Base-by-base conservation (phyloP, 495 filamentous ascomycete genomes). In the Oleoguttula mirabilis region DNA sequence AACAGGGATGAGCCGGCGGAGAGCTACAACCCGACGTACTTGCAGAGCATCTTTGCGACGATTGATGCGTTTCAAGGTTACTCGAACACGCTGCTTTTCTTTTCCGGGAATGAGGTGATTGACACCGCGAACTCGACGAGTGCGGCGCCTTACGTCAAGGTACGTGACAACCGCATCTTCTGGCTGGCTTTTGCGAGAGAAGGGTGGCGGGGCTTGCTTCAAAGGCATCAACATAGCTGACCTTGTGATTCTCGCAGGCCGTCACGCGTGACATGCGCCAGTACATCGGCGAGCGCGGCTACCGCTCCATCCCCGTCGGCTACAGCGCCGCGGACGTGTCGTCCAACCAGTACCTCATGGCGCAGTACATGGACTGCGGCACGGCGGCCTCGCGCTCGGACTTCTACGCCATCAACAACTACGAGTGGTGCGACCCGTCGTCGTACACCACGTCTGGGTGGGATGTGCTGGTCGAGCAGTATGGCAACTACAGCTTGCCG, bases 51-150 rank as follows among this genome's bases (percentile, higher is more conserved):
- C 54, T 95, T 95, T 59, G 81, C 87, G 11, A 95, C 88, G 48
- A 75, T 95, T 47, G 88, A 96, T 57, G 78, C 70, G 38, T 94
- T 96, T 55, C 68, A 71, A 51, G 79, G 82, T 54, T 96, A 94
- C 65, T 66, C 70, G 67, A 96, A 96, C 68, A 85, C 80, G 7
- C 67, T 93, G 32, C 80, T 84, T 35, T 95, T 95, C 77, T 94
- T 94, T 70, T 90, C 87, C n/a, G 88, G 84, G 30, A 95, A 96
- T 60, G 88, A 96, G 65, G 86, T 94, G 48, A 85, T 94, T 69
- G 90, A 96, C 67, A 77, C 83, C 48, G 71, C 75, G 44, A 68
- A 69, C 4, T 88, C 82, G 3, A 85, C 84, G 34, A 58, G 64
- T 36, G 67, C 76, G 31, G 88, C 87, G 8, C 81, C 83, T 14